Evolutionary conservation across 352 stramenopile species (phyloP), one percentile per base, ranked within the genome.

Genomic region (Phytophthora pseudosyringae): DNA sequence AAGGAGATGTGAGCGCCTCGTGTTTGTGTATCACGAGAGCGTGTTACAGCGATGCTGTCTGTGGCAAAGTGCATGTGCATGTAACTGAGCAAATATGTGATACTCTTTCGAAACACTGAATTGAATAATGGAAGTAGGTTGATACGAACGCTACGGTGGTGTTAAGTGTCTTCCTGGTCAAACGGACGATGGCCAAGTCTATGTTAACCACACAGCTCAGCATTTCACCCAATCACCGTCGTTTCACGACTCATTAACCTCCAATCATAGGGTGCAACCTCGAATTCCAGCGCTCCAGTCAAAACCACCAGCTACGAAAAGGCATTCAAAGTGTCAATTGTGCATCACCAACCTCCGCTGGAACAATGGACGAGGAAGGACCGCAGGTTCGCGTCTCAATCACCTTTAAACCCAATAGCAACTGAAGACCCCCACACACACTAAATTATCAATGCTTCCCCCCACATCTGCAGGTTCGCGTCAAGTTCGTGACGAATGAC

Each of bases 401-500:
- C 28, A 15, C 12, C 33, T 4, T 35, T 13, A 35, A 6, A 3
- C 4, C 25, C 26, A n/a, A 44, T 21, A 26, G 7, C 25, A 31
- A 39, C 4, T n/a, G 26, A 31, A 29, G 48, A 55, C 36, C 6
- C 15, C n/a, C 4, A 29, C 3, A 13, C 3, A 13, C 35, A 38
- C 9, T 26, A 6, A 12, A 52, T n/a, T 29, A n/a, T 40, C 16
- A 6, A 32, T 45, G 11, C 12, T 50, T 16, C 29, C 21, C 21
- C 21, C 21, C 21, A 21, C 21, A 21, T 21, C 21, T 40, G 15
- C 52, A 96, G 87, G 78, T 97, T 60, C 88, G 88, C 43, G 90
- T 97, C 25, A 94, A 95, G 57, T 97, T 97, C 68, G 82, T 96
- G 47, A 97, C 90, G 26, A 94, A 96, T 63, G 81, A 96, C 75